Conservation (phyloP, 1,284 basidiomycete genomes). For the Pseudozyma pruni region DNA sequence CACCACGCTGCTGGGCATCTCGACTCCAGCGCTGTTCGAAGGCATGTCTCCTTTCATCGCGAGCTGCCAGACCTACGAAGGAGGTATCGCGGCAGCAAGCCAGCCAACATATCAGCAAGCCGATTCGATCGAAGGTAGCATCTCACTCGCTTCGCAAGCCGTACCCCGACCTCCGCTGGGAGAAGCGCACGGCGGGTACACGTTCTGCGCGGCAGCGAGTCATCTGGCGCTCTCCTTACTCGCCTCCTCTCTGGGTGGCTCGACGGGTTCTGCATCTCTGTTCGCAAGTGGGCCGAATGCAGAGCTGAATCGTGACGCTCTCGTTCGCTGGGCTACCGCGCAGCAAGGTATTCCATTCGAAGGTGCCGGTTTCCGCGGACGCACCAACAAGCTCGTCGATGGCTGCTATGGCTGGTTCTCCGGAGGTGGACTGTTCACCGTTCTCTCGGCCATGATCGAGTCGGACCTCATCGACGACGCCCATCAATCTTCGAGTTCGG, state of each 20-base stretch:
- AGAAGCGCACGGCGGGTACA: slow-evolving; percentile 98
- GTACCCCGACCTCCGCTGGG: slow-evolving; percentile 76
- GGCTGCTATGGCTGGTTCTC: slow-evolving; percentile 97
- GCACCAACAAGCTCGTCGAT: slow-evolving; percentile 97
- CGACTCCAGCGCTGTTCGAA: slow-evolving; percentile 84
- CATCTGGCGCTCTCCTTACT: slow-evolving; percentile 79
- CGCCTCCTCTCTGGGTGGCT: slow-evolving; percentile 6
- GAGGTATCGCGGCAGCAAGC: slow-evolving; percentile 88
- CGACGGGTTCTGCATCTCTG: not conserved
- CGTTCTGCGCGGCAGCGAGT: slow-evolving; percentile 87
- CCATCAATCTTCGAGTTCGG: slow-evolving; percentile 11
- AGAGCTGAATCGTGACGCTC: slow-evolving; percentile 74
- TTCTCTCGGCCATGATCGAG: slow-evolving; percentile 78
- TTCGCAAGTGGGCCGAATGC: slow-evolving; percentile 51
- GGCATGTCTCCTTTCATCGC: slow-evolving; percentile 71
- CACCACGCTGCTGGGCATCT: slow-evolving; percentile 79
- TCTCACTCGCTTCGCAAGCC: slow-evolving; percentile 19
- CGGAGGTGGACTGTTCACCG: slow-evolving; percentile 88
- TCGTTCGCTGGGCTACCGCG: slow-evolving; percentile 83
- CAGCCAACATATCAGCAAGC: slow-evolving; percentile 72
- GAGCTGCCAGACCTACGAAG: slow-evolving; percentile 96
- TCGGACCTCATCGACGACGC: slow-evolving; percentile 41
- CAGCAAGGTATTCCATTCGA: slow-evolving; percentile 88
- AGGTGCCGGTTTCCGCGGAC: slow-evolving; percentile 89
- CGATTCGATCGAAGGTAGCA: slow-evolving; percentile 24